phyloP scores from a whole-genome alignment of 2,329 filamentous ascomycete species.

The Truncatella angustata region DNA sequence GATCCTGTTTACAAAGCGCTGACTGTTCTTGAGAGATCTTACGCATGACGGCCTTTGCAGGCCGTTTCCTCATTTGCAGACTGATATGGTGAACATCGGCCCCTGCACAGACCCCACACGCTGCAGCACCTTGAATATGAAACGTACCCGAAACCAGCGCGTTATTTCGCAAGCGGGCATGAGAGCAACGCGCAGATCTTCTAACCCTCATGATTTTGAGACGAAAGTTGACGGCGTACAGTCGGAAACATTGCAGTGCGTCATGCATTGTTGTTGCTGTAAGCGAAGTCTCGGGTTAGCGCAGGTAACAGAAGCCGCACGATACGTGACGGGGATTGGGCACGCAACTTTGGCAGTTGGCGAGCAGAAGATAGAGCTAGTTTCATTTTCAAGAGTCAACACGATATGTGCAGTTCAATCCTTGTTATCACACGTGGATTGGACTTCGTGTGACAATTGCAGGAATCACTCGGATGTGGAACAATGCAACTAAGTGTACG shows the following conservation, averaged over 20 bases:
- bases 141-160: background rate
- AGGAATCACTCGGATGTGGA: too few relatives aligned
- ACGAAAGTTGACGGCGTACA: background rate
- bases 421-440: too few relatives aligned
- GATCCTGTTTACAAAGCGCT: too few relatives aligned
- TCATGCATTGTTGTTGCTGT: too few relatives aligned
- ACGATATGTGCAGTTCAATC: too few relatives aligned
- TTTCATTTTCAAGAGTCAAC: too few relatives aligned
- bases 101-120: background rate
- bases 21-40: background rate
- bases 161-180: background rate
- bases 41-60: too few relatives aligned
- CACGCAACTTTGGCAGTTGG: too few relatives aligned
- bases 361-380: background rate
- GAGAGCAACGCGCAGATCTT: background rate
- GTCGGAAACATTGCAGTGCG: background rate
- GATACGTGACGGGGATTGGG: too few relatives aligned
- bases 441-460: too few relatives aligned
- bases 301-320: too few relatives aligned
- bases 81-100: background rate
- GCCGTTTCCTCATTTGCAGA: background rate
- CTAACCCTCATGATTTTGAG: background rate
- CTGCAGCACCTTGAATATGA: background rate
- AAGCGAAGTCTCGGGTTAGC: background rate
- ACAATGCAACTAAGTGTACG: too few relatives aligned